Conservation (phyloP, 331 rosid species). For the Erythrophleum ivorense region DNA sequence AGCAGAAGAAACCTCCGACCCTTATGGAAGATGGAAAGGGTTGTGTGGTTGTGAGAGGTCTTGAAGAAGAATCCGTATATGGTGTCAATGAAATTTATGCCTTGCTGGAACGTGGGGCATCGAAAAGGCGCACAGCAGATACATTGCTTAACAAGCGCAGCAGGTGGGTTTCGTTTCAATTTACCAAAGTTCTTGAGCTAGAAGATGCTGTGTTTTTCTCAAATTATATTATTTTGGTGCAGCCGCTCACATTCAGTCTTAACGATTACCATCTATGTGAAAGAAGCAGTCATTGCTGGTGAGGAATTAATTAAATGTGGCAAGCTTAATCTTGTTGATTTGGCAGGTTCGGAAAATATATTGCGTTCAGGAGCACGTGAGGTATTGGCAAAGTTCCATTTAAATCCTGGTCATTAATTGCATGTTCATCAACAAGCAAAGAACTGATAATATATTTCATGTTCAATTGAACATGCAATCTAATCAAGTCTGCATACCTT, state of each 20-base stretch:
- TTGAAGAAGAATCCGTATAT: conserved; percentile 89
- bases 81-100: conserved; percentile 80
- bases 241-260: conserved; percentile 98
- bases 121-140: conserved; percentile 93
- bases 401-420: conserved; percentile 18
- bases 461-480: not conserved
- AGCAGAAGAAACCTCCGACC: conserved; percentile 69
- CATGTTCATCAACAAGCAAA: conserved; percentile 16
- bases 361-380: conserved; percentile 97
- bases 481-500: not conserved
- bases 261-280: conserved; percentile 81
- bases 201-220: conserved; percentile 25
- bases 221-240: conserved; percentile 41
- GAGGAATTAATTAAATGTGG: conserved; percentile 96
- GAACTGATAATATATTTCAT: not conserved
- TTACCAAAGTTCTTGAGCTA: not conserved
- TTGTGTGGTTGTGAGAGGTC: conserved; percentile 84
- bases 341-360: conserved; percentile 97
- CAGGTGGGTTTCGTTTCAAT: conserved; percentile 55
- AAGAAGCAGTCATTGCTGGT: conserved; percentile 84
- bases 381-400: conserved; percentile 51
- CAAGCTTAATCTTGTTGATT: conserved; percentile 95
- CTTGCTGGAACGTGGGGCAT: conserved; percentile 82
- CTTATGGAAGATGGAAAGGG: conserved; percentile 99
- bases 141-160: conserved; percentile 91